Base-by-base conservation (phyloP, 768 basidiomycete species). In the Macrolepiota albuminosa region DNA sequence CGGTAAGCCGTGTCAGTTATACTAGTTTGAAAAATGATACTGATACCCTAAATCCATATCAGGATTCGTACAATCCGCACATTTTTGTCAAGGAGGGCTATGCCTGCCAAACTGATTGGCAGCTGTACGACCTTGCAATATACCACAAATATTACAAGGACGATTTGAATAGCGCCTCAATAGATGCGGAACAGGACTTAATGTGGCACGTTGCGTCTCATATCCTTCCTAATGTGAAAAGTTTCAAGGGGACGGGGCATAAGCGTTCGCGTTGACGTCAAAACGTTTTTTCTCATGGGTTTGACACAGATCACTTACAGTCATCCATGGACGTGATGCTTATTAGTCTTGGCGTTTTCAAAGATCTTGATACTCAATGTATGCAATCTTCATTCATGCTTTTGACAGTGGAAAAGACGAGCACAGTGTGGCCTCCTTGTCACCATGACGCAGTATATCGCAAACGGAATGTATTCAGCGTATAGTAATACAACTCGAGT, bases 51-150 rank as follows among this genome's bases (percentile, higher is more conserved):
- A 10, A 13, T 42, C 26, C 11, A 6, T 43, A 4, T 6, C 16
- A 61, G 61, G 9, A 21, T 8, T 14, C 18, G 6, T 54, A 51
- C 36, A 34, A 5, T 11, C n/a, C 8, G 3, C 6, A 9, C 7
- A 13, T 36, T 7, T 56, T 58, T 21, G 13, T 31, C 24, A 29
- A 43, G 10, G 11, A 14, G 9, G 39, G 50, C 3, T 50, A 53
- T 21, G 16, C 34, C 11, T 24, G 14, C 9, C 54, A 60, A n/a
- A 48, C 45, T 14, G 58, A 65, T 42, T 65, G 66, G 64, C 52
- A 43, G 40, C 42, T 67, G 6, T 58, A 39, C 29, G 64, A 67
- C 40, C 55, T 67, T 11, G 56, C 57, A 4, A 56, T 66, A 6
- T 64, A 58, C 56, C 16, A 53, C 26, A 45, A 57, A 37, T 39